Percentiles rank a stretch among this genome's conserved stretches.
Conservation (phyloP, 768 basidiomycete genomes). For the Tricholoma furcatifolium region DNA sequence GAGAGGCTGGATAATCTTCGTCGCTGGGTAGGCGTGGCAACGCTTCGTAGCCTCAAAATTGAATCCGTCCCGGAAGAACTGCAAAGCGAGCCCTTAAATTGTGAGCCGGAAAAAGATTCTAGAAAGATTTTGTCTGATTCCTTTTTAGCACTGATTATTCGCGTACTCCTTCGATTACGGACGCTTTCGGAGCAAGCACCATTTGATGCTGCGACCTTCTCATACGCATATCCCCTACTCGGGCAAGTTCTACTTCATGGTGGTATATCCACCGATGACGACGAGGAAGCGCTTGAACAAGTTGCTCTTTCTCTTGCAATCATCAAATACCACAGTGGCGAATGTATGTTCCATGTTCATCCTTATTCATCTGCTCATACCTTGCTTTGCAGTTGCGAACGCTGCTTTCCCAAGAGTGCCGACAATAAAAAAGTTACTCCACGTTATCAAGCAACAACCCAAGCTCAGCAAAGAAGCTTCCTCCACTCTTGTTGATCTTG, state of each 20-base stretch:
- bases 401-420: slow-evolving; percentile 70
- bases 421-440: slow-evolving; percentile 67
- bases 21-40: slow-evolving; percentile 80
- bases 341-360: slow-evolving; percentile 52
- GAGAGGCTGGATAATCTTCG: slow-evolving; percentile 68
- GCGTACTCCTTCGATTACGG: slow-evolving; percentile 83
- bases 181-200: slow-evolving; percentile 78
- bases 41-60: slow-evolving; percentile 70
- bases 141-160: slow-evolving; percentile 65
- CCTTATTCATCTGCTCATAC: not conserved
- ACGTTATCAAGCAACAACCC: slow-evolving; percentile 74
- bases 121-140: not conserved
- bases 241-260: slow-evolving; percentile 65
- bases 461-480: slow-evolving; percentile 82
- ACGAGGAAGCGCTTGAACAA: slow-evolving; percentile 78
- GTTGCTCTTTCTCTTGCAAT: slow-evolving; percentile 71
- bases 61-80: slow-evolving; percentile 70
- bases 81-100: slow-evolving; percentile 65
- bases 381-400: slow-evolving; percentile 54
- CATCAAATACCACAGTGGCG: slow-evolving; percentile 67
- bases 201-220: slow-evolving; percentile 84
- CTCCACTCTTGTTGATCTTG: slow-evolving; percentile 75
- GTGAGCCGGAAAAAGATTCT: slow-evolving; percentile 33
- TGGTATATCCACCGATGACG: slow-evolving; percentile 62
- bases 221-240: slow-evolving; percentile 76